phyloP scores from a whole-genome alignment of 2,329 filamentous ascomycete species.

The Claviceps arundinis region DNA sequence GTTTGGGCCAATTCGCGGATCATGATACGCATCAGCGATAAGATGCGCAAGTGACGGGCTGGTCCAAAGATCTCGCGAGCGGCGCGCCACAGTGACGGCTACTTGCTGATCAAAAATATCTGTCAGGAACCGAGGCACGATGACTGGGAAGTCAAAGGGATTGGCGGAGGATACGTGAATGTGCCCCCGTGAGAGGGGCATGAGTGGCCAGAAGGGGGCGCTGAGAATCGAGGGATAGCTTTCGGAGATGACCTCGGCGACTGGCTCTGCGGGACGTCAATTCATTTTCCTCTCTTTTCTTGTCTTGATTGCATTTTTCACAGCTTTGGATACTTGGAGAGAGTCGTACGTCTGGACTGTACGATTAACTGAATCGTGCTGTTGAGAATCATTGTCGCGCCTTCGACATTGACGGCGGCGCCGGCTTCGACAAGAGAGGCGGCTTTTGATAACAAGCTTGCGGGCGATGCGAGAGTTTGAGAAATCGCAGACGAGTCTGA shows the following conservation, averaged over 20 bases:
- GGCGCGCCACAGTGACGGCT: slow-evolving; percentile 7
- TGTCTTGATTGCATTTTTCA: background rate
- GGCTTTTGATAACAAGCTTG: slow-evolving; percentile 7
- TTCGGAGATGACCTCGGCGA: slow-evolving; percentile 10
- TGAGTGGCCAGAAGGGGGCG: slow-evolving; percentile 12
- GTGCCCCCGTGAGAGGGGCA: slow-evolving; percentile 13
- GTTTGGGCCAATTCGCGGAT: slow-evolving; percentile 9
- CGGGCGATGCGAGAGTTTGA: background rate
- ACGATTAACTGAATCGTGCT: slow-evolving; percentile 11
- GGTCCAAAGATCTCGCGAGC: slow-evolving; percentile 8
- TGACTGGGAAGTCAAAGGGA: slow-evolving; percentile 9
- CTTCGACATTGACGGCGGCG: slow-evolving; percentile 9
- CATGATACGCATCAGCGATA: slow-evolving; percentile 10
- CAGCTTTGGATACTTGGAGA: background rate
- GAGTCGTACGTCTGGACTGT: slow-evolving; percentile 1
- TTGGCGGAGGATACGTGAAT: slow-evolving; percentile 12
- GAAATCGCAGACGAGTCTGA: slow-evolving; percentile 1
- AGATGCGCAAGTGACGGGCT: slow-evolving; percentile 8
- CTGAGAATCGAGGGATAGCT: slow-evolving; percentile 7
- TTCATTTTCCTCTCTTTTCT: background rate
- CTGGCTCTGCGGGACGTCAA: slow-evolving; percentile 8
- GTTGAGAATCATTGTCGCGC: slow-evolving; percentile 11
- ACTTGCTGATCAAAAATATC: slow-evolving; percentile 12
- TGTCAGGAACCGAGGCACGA: slow-evolving; percentile 10
- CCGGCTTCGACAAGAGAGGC: slow-evolving; percentile 10